Conservation (phyloP, 2,329 filamentous ascomycete species). For the Cladosporium sp. region DNA sequence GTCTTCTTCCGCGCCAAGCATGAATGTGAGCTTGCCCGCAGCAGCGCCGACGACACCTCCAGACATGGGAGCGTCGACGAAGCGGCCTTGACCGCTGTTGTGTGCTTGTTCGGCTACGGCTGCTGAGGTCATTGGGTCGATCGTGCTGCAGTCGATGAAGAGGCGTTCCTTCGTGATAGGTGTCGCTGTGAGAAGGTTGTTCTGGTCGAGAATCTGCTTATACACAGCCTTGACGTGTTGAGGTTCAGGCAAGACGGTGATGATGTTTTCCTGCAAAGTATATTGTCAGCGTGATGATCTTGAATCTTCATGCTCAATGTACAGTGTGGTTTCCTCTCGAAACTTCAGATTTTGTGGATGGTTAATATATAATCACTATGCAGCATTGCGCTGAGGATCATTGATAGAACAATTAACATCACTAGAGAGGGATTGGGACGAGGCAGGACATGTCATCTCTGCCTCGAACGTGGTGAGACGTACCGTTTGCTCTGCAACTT, state of each 20-base stretch:
- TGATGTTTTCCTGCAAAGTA: constrained; percentile 69
- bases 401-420: constrained; percentile 19
- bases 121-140: constrained; percentile 83
- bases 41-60: constrained; percentile 90
- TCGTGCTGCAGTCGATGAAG: constrained; percentile 96
- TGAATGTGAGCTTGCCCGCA: constrained; percentile 88
- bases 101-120: constrained; percentile 71
- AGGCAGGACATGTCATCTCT: background rate
- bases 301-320: background rate
- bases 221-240: constrained; percentile 85
- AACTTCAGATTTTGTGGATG: constrained; percentile 19
- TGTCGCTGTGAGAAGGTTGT: constrained; percentile 51
- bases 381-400: constrained; percentile 18
- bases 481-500: constrained; percentile 68
- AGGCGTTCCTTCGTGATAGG: constrained; percentile 61
- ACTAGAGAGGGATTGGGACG: constrained; percentile 16
- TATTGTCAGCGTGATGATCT: constrained; percentile 31
- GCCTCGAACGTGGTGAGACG: constrained; percentile 35
- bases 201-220: constrained; percentile 67
- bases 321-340: background rate
- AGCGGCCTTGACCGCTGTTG: constrained; percentile 67
- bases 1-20: constrained; percentile 73
- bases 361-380: constrained; percentile 17
- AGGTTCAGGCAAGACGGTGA: constrained; percentile 88
- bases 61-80: constrained; percentile 96